Evolutionary conservation across 2,329 filamentous ascomycete species (phyloP), one percentile per base, ranked within the genome.

Genomic region (Fusarium tjaetaba): DNA sequence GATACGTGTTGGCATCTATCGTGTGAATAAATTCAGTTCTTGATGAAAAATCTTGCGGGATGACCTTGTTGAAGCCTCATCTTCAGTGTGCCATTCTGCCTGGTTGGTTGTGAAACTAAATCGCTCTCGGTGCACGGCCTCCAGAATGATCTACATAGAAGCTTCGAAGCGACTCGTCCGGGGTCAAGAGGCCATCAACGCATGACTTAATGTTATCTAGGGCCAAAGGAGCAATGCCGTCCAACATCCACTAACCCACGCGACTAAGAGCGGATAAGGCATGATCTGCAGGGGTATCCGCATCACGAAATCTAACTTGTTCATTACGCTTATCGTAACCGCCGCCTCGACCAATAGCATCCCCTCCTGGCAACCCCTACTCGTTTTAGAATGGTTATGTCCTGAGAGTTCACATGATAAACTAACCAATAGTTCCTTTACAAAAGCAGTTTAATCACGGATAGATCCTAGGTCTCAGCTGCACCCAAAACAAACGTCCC

Each of bases 221-320:
- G 24, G 36, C 43, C 24, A 38, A 59, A 53, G n/a, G n/a, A 45
- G 42, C 32, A 45, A 41, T 60, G n/a, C 38, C 62, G 13, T 22
- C 13, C 10, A 46, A 4, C 14, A 34, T 1, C 16, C 20, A 26
- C 30, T n/a, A 28, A 64, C 28, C 60, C 24, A 41, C 46, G 38
- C 18, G 30, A 38, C 65, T 63, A 69, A 16, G 14, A n/a, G 28
- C 38, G 43, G 32, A 69, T 69, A 56, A 63, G 65, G 57, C 24
- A 55, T 69, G 66, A 69, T 69, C 66, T 69, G 66, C 66, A 69
- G 38, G 66, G 49, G 57, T 69, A 49, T 69, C 65, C 65, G 65
- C 55, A 55, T 49, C 24, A 43, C 56, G 49, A 32, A 69, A 69
- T 64, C 38, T 45, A 34, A 68, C 57, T 39, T 63, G 42, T 34